Conservation (phyloP, 2,329 filamentous ascomycete genomes). For the Clarireedia sp. region DNA sequence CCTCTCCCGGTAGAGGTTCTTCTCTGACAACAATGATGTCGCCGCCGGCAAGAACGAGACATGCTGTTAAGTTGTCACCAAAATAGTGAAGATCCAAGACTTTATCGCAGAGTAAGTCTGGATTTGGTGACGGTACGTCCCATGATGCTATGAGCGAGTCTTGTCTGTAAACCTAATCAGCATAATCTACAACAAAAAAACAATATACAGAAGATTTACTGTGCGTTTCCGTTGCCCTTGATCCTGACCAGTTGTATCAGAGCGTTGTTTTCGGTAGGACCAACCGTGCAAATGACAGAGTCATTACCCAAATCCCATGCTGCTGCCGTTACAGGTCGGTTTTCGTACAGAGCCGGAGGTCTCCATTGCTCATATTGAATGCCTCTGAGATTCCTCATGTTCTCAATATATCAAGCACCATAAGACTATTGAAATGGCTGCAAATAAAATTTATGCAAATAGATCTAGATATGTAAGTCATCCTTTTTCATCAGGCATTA, state of each 20-base stretch:
- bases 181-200: constrained; percentile 11
- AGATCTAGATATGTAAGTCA: background rate
- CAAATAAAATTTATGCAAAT: constrained; percentile 5
- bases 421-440: background rate
- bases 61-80: constrained; percentile 67
- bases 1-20: constrained; percentile 54
- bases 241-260: constrained; percentile 64
- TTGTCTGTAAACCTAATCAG: constrained; percentile 30
- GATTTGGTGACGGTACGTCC: constrained; percentile 76
- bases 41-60: constrained; percentile 78
- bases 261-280: constrained; percentile 62
- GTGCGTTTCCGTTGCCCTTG: constrained; percentile 34
- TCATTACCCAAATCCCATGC: constrained; percentile 81
- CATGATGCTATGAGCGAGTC: constrained; percentile 61
- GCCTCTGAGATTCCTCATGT: constrained; percentile 84
- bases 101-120: constrained; percentile 66
- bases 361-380: constrained; percentile 61
- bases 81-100: constrained; percentile 80
- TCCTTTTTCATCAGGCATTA: constrained; percentile 4
- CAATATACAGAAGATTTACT: constrained; percentile 13
- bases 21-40: constrained; percentile 85
- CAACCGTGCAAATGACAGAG: constrained; percentile 74
- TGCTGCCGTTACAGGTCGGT: constrained; percentile 59
- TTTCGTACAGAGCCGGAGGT: constrained; percentile 41
- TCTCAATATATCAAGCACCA: constrained; percentile 7